phyloP scores from a whole-genome alignment of 305 asterid species.

The Rubia tinctorum region DNA sequence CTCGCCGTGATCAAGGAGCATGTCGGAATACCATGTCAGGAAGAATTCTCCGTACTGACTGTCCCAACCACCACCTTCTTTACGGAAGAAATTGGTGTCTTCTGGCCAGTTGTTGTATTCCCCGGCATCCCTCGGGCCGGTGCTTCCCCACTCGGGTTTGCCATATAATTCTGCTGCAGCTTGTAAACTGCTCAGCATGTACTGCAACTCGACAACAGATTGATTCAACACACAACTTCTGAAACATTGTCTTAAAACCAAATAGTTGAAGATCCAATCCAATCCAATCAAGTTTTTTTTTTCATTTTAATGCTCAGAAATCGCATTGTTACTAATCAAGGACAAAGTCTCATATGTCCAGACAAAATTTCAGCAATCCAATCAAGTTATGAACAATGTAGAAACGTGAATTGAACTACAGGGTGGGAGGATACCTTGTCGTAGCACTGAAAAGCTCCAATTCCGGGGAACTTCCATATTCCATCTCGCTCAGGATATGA shows the following conservation, averaged over 20 bases:
- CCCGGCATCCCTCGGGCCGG: constrained; percentile 91
- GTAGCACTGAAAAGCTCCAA: constrained; percentile 92
- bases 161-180: constrained; percentile 80
- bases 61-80: constrained; percentile 82
- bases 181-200: constrained; percentile 79
- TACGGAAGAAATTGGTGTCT: constrained; percentile 83
- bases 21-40: constrained; percentile 82
- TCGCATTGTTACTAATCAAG: too few relatives aligned
- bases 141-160: constrained; percentile 85
- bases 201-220: constrained; percentile 37
- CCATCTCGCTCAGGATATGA: constrained; percentile 82
- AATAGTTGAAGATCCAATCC: too few relatives aligned
- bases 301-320: too few relatives aligned
- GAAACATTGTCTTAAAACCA: neutral
- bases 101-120: constrained; percentile 95
- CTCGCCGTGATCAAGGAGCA: constrained; percentile 84
- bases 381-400: neutral
- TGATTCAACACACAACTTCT: neutral
- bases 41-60: constrained; percentile 67
- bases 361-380: neutral
- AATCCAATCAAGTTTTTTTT: too few relatives aligned
- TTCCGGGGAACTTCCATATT: constrained; percentile 83
- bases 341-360: too few relatives aligned
- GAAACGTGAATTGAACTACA: neutral
- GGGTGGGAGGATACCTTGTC: constrained; percentile 57